Conservation (phyloP, 495 filamentous ascomycete species). For the Talaromyces liani region DNA sequence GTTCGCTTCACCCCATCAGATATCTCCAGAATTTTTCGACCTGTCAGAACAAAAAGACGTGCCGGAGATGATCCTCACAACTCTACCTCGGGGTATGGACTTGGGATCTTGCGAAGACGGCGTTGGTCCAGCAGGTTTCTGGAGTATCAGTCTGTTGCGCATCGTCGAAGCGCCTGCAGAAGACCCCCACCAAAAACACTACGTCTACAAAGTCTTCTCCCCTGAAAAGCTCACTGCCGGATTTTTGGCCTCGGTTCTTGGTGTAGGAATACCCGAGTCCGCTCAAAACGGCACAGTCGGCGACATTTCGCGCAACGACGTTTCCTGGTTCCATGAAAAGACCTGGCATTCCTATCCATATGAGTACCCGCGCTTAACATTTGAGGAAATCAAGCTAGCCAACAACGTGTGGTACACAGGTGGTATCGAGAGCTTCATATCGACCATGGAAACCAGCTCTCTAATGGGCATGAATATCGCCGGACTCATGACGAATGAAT, state of each 20-base stretch:
- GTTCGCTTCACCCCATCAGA: conserved; percentile 65
- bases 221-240: conserved; percentile 54
- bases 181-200: conserved; percentile 47
- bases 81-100: conserved; percentile 54
- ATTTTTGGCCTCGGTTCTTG: conserved; percentile 49
- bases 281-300: conserved; percentile 21
- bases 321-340: conserved; percentile 74
- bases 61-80: conserved; percentile 76
- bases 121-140: conserved; percentile 70
- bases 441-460: conserved; percentile 95
- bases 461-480: conserved; percentile 96
- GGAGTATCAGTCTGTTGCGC: conserved; percentile 73
- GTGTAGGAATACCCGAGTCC: conserved; percentile 15
- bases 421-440: conserved; percentile 91
- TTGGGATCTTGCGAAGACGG: conserved; percentile 41
- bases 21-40: conserved; percentile 65
- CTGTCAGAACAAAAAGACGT: conserved; percentile 51
- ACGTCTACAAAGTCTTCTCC: conserved; percentile 95
- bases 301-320: conserved; percentile 36
- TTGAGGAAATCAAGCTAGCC: conserved; percentile 69
- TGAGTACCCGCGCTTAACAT: conserved; percentile 72
- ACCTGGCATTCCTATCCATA: conserved; percentile 82
- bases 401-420: conserved; percentile 76
- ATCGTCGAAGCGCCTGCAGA: conserved; percentile 48
- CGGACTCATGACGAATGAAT: conserved; percentile 61